These are phyloP conservation scores for Biancaea sappan DNA, from an alignment of 306 rosid species.

Conservation along the genomic window DNA sequence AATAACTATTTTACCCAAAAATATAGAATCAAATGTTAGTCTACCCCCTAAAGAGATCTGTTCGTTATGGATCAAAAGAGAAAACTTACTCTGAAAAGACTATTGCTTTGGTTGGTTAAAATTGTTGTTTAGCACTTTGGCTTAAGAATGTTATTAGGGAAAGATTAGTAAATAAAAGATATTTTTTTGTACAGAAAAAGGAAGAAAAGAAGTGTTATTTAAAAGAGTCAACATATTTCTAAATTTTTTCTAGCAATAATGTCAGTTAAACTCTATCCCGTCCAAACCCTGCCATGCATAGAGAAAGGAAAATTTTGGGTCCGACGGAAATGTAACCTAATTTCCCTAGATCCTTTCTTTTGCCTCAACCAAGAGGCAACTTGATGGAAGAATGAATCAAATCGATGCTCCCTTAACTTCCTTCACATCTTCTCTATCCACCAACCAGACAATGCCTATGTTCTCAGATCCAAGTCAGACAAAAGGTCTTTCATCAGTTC, in stretches of 20 bases:
- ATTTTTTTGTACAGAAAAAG: not conserved
- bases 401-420: constrained; percentile 13
- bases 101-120: too few relatives aligned
- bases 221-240: not conserved
- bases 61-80: not conserved
- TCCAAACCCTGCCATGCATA: constrained; percentile 17
- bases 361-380: not conserved
- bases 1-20: too few relatives aligned
- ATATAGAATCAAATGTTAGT: too few relatives aligned
- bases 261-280: not conserved
- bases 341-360: not conserved
- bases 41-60: too few relatives aligned
- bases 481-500: constrained; percentile 8
- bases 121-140: too few relatives aligned
- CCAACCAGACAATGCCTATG: not conserved
- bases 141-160: too few relatives aligned
- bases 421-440: constrained; percentile 6
- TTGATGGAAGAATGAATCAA: not conserved
- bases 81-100: not conserved
- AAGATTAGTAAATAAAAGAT: too few relatives aligned
- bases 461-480: constrained; percentile 6
- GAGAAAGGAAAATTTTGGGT: not conserved
- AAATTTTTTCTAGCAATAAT: not conserved
- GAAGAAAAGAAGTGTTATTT: not conserved
- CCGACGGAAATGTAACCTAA: not conserved